Conservation (phyloP, 805 yeast species). For the Candida coleopterorum region DNA sequence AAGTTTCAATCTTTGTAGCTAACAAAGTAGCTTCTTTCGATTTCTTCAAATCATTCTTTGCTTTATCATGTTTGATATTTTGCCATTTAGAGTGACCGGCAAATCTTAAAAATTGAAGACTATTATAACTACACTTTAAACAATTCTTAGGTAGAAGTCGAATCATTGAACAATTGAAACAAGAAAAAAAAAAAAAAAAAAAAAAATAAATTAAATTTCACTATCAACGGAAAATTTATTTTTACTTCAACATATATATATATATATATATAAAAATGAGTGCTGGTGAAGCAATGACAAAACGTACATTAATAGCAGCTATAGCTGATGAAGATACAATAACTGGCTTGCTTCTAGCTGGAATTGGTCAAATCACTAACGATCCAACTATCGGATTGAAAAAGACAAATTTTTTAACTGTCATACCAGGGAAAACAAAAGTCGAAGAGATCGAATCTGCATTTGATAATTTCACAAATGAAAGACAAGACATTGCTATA, state of each 20-base stretch:
- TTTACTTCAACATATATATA: neutral
- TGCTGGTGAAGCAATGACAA: conserved; percentile 43
- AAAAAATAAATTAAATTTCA: conserved; percentile 1
- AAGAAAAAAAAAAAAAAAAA: neutral
- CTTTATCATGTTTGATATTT: conserved; percentile 88
- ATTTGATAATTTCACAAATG: conserved; percentile 67
- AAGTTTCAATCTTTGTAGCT: conserved; percentile 68
- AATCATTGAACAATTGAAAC: no score
- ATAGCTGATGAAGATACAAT: conserved; percentile 98
- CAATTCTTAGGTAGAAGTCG: neutral
- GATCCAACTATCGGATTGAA: conserved; percentile 54
- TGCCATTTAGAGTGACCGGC: conserved; percentile 97
- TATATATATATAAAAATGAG: no score
- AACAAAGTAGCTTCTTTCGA: conserved; percentile 65
- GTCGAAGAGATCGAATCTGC: conserved; percentile 70
- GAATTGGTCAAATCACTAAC: conserved; percentile 78
- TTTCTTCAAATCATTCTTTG: conserved; percentile 80
- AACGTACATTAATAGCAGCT: conserved; percentile 83
- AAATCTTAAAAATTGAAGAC: conserved; percentile 5
- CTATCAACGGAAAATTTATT: neutral
- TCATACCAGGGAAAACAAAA: conserved; percentile 67
- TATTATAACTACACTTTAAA: neutral
- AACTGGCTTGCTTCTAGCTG: conserved; percentile 93
- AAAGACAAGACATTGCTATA: conserved; percentile 87
- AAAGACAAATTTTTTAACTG: conserved; percentile 80